Evolutionary conservation across 768 basidiomycete genomes (phyloP).

Genomic region (Lanmaoa pseudosensibilis): DNA sequence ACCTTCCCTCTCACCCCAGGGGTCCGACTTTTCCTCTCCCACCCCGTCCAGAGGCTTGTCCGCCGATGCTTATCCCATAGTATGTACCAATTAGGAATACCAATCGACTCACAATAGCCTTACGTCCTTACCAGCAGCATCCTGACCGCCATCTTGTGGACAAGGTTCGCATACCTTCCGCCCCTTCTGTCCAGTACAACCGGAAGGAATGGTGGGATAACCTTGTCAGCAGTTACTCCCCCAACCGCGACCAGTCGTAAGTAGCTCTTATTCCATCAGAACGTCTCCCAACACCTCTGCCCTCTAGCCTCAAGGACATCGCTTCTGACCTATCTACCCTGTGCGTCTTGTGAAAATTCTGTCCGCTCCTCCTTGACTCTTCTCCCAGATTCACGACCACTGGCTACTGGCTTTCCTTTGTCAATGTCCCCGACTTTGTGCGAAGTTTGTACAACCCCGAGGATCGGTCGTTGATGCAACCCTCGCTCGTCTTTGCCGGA

Average conservation of each 20-base stretch:
- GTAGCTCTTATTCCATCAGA: conserved; percentile 7
- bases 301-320: conserved; percentile 48
- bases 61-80: conserved; percentile 26
- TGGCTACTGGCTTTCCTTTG: conserved; percentile 67
- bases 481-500: conserved; percentile 65
- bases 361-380: conserved; percentile 4
- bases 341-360: conserved; percentile 37
- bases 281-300: background rate
- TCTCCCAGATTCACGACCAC: conserved; percentile 59
- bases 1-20: conserved; percentile 35
- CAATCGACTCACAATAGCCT: background rate
- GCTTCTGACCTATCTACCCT: conserved; percentile 49
- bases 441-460: conserved; percentile 51
- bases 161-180: conserved; percentile 29
- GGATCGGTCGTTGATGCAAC: conserved; percentile 60
- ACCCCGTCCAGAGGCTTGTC: conserved; percentile 28
- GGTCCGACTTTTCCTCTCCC: conserved; percentile 32
- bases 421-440: conserved; percentile 58
- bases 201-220: conserved; percentile 49
- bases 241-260: conserved; percentile 44
- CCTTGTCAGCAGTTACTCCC: conserved; percentile 43
- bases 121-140: conserved; percentile 22
- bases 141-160: conserved; percentile 27
- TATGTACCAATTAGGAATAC: conserved; percentile 14
- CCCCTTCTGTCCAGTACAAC: conserved; percentile 34